Percentiles rank a stretch among this genome's conserved stretches.
Conservation (phyloP, 2,329 filamentous ascomycete genomes). For the Cladosporium halotolerans region DNA sequence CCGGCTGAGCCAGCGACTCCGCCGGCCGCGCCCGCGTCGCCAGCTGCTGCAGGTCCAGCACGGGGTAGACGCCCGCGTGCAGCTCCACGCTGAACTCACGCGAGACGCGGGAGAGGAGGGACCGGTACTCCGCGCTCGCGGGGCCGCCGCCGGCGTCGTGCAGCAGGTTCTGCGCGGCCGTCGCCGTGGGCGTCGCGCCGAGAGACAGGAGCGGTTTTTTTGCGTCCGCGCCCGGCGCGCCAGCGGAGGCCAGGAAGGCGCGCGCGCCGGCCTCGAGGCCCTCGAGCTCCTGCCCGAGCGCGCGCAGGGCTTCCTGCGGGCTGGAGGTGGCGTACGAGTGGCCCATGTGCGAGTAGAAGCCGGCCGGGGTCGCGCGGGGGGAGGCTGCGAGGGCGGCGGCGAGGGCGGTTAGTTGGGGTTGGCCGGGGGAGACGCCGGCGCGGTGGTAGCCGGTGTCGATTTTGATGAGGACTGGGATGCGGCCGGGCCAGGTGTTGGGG, state of each 20-base stretch:
- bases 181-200: conserved; percentile 70
- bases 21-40: conserved; percentile 58
- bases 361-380: conserved; percentile 45
- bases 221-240: too few relatives aligned
- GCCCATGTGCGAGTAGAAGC: conserved; percentile 68
- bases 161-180: conserved; percentile 56
- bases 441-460: conserved; percentile 68
- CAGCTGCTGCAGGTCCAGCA: conserved; percentile 73
- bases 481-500: conserved; percentile 36
- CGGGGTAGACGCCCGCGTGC: conserved; percentile 70
- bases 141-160: conserved; percentile 30
- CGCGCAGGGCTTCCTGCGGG: conserved; percentile 52
- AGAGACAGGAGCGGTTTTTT: conserved; percentile 59
- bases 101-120: conserved; percentile 32
- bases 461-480: conserved; percentile 61
- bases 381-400: conserved; percentile 45
- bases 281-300: conserved; percentile 55
- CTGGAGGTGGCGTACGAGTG: conserved; percentile 58
- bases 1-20: conserved; percentile 21
- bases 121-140: conserved; percentile 29
- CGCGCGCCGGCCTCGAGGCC: conserved; percentile 45
- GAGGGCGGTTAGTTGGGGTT: conserved; percentile 41
- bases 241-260: conserved; percentile 24
- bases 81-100: conserved; percentile 51
- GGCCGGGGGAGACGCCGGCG: conserved; percentile 56